These are phyloP conservation scores for Ganoderma leucocontextum DNA, from an alignment of 1,284 basidiomycete species.

Conservation along the genomic window DNA sequence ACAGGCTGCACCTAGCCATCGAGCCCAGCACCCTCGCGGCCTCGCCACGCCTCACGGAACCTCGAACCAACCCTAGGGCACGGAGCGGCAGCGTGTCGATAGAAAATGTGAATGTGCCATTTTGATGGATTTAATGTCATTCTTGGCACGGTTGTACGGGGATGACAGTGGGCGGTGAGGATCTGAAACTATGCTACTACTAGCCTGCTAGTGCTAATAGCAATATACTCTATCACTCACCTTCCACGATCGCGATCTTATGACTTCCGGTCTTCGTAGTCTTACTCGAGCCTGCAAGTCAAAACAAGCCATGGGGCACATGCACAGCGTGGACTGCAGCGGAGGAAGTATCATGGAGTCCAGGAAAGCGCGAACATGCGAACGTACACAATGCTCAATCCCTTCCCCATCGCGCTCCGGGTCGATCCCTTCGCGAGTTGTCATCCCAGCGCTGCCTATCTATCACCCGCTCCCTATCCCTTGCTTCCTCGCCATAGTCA, in stretches of 20 bases:
- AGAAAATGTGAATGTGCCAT: background rate
- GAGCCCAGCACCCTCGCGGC: background rate
- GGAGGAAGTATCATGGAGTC: background rate
- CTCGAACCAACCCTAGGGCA: background rate
- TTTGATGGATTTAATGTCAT: background rate
- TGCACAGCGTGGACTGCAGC: background rate
- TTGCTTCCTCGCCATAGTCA: slow-evolving; percentile 52
- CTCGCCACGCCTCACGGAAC: background rate
- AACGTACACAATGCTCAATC: slow-evolving; percentile 27
- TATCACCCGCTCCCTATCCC: slow-evolving; percentile 58
- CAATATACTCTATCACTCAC: background rate
- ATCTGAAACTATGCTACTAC: background rate
- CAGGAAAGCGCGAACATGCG: no score
- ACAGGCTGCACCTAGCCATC: background rate
- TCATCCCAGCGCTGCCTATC: slow-evolving; percentile 62
- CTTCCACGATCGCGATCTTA: background rate
- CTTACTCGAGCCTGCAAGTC: background rate
- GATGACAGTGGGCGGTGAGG: background rate
- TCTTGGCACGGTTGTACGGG: background rate
- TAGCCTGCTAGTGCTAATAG: background rate
- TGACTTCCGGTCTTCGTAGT: background rate
- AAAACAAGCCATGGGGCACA: background rate
- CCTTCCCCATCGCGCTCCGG: slow-evolving; percentile 40
- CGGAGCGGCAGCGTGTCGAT: background rate
- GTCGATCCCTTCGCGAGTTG: slow-evolving; percentile 48